Evolutionary conservation across 2,329 filamentous ascomycete species (phyloP), one percentile per base, ranked within the genome.

Genomic region (Paraconiothyrium brasiliense): DNA sequence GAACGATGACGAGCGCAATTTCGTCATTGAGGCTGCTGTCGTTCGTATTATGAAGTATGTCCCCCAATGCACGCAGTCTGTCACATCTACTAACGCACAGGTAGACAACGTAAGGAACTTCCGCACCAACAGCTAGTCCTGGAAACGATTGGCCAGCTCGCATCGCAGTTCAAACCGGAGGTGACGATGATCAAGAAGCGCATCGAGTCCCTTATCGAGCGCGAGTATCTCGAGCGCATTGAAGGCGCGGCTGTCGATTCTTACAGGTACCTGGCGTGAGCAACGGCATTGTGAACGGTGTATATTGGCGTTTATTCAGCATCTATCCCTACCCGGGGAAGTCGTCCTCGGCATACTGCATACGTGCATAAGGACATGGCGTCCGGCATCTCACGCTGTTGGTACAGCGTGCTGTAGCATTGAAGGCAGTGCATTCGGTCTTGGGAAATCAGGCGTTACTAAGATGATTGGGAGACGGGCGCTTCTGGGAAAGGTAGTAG

Each of bases 11-110:
- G 89, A 87, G 24, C 84, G 92, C 65, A 86, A 85, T 48, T 89
- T 91, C 73, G 86, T 90, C 44, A 87, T 93, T 27, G 91, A 94
- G 71, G 91, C 91, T 8, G 90, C 90, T 4, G 84, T 94, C 67
- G 91, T 94, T 62, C 85, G 92, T 54, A 93, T 93, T 71, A 94
- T 94, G 91, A 94, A 94, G 90, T 93, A 86, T 50, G 89, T 86
- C n/a, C 7, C 3, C 11, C 1, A 24, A n/a, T 14, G 34, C 46
- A 27, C 4, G 16, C 48, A 22, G 34, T 22, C 30, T n/a, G 14
- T 30, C 22, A 20, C 43, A 37, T 10, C 24, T 39, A 27, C 72
- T 76, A 64, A 77, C 66, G 44, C 1, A 9, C 37, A 58, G 3
- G 37, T 67, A 92, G 90, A 76, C 89, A 91, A 81, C 89, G 91